A percentile compares a stretch with the other conserved stretches of the same genome.
Conservation (phyloP, 305 asterid genomes). For the Fraxinus platypoda region DNA sequence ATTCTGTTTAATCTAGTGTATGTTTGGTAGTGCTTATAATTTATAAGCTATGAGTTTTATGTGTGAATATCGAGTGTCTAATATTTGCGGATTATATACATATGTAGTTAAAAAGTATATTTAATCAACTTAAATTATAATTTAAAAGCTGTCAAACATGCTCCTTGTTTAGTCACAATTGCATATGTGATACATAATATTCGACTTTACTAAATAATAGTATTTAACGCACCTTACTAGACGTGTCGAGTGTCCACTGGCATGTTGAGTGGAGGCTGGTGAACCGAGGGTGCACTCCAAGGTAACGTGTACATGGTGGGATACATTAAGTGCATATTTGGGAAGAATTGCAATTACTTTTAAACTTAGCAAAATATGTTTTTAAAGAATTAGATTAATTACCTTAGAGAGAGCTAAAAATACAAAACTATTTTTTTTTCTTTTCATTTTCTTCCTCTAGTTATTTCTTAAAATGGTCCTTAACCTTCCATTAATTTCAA, state of each 20-base stretch:
- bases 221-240: not conserved
- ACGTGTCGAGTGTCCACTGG: not conserved
- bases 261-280: not conserved
- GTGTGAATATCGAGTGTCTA: not conserved
- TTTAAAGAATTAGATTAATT: not conserved
- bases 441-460: not conserved
- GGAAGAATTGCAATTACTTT: not conserved
- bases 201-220: not conserved
- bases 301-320: not conserved
- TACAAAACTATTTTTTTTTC: not conserved
- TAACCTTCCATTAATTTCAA: not conserved
- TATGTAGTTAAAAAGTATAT: too few species aligned
- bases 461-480: not conserved
- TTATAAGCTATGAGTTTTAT: too few species aligned
- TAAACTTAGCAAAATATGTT: not conserved
- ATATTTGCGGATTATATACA: too few species aligned
- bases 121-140: not conserved
- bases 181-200: not conserved
- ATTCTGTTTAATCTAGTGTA: not conserved
- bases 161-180: not conserved
- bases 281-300: not conserved
- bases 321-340: not conserved
- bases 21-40: not conserved
- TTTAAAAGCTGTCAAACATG: not conserved
- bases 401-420: not conserved